A percentile compares a stretch with the other conserved stretches of the same genome.
These are phyloP conservation scores for Aristolochia contorta DNA, from an alignment of 164 flowering plant genomes.

Conservation along the genomic window DNA sequence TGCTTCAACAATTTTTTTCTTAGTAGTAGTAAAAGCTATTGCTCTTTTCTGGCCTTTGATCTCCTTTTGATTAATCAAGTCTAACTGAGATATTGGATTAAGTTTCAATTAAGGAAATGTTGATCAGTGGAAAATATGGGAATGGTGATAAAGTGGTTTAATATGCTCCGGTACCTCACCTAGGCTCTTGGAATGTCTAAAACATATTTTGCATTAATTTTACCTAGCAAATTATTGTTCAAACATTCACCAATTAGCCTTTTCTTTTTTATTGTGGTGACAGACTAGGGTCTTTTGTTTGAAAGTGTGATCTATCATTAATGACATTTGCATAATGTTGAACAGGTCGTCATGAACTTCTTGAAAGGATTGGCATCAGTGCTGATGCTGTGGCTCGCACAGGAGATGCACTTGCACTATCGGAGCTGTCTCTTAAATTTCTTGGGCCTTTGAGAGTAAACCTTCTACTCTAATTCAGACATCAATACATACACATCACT, in stretches of 20 bases:
- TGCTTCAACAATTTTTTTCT: too few species aligned
- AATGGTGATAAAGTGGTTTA: too few species aligned
- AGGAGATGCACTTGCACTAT: constrained; percentile 74
- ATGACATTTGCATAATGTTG: not conserved
- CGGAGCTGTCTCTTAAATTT: constrained; percentile 77
- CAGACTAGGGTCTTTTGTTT: not conserved
- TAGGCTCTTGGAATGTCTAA: too few species aligned
- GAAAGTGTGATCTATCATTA: not conserved
- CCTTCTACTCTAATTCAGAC: not conserved
- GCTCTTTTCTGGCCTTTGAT: too few species aligned
- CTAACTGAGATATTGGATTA: too few species aligned
- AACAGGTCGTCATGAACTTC: constrained; percentile 75
- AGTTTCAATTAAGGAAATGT: too few species aligned
- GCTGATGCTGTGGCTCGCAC: constrained; percentile 72
- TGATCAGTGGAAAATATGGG: too few species aligned
- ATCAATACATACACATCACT: not conserved
- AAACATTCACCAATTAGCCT: not conserved
- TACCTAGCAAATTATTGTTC: not conserved
- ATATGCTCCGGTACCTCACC: too few species aligned
- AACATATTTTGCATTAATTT: too few species aligned
- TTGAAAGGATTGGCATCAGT: constrained; percentile 63
- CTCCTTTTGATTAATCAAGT: too few species aligned
- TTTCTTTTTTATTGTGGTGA: not conserved
- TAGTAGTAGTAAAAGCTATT: too few species aligned
- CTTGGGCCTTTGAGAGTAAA: constrained; percentile 77